These are phyloP conservation scores for Phialemonium atrogriseum DNA, from an alignment of 2,329 filamentous ascomycete species.

Conservation along the genomic window DNA sequence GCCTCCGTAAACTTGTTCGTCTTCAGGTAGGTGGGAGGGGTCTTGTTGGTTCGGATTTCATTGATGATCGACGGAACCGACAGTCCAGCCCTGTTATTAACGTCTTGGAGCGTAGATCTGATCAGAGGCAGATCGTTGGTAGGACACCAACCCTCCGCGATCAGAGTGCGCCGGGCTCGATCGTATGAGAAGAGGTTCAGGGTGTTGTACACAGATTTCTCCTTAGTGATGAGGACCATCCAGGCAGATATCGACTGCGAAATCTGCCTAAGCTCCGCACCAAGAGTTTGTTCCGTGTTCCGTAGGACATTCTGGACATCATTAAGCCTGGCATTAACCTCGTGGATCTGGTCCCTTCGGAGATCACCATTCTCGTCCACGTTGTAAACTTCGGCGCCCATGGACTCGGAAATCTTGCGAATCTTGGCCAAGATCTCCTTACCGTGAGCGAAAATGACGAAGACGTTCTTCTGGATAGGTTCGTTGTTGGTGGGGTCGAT, in stretches of 20 bases:
- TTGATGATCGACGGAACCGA: conserved; percentile 99
- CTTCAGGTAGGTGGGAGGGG: conserved; percentile 92
- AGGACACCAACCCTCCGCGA: conserved; percentile 95
- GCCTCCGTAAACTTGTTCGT: conserved; percentile 98
- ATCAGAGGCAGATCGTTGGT: conserved; percentile 84
- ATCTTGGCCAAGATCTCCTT: conserved; percentile 99
- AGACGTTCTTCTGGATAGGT: conserved; percentile 91
- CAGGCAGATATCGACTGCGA: conserved; percentile 86
- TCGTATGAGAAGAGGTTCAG: conserved; percentile 97
- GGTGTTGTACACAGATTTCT: conserved; percentile 95
- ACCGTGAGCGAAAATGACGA: conserved; percentile 97
- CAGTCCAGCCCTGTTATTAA: conserved; percentile 89
- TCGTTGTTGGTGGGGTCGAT: conserved; percentile 91
- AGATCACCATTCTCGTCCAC: conserved; percentile 97
- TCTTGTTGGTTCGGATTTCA: conserved; percentile 94
- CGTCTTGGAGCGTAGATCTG: conserved; percentile 88
- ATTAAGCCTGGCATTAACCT: conserved; percentile 87
- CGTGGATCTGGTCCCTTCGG: conserved; percentile 89
- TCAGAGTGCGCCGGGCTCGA: conserved; percentile 87
- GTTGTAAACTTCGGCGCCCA: conserved; percentile 90
- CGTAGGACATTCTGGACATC: conserved; percentile 87
- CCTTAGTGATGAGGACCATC: conserved; percentile 97
- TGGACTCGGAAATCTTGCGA: conserved; percentile 95
- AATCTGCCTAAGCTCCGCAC: conserved; percentile 89
- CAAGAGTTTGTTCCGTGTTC: conserved; percentile 91